phyloP scores from a whole-genome alignment of 805 yeast species.

The Isabelozyma pseudorhagii region DNA sequence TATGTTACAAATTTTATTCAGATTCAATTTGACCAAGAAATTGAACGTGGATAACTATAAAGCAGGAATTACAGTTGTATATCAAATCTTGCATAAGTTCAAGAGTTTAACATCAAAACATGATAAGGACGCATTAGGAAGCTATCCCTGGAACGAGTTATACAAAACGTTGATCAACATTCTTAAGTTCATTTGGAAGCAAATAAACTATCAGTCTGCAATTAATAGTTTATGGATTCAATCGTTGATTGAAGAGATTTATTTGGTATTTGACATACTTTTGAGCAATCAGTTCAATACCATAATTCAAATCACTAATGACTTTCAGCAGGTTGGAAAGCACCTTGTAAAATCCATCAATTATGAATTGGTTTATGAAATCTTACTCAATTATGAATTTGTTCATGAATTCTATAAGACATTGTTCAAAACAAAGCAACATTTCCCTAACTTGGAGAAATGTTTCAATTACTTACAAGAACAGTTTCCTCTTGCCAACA shows the following conservation, averaged over 20 bases:
- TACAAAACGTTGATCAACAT: slow-evolving; percentile 25
- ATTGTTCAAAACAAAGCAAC: slow-evolving; percentile 4
- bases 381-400: slow-evolving; percentile 22
- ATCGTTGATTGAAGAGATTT: slow-evolving; percentile 22
- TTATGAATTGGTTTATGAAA: slow-evolving; percentile 27
- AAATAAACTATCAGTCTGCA: slow-evolving; percentile 5
- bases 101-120: slow-evolving; percentile 5
- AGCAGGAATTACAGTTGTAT: slow-evolving; percentile 22
- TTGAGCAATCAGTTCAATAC: slow-evolving; percentile 15
- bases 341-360: slow-evolving; percentile 21
- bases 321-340: slow-evolving; percentile 10
- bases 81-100: slow-evolving; percentile 18
- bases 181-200: slow-evolving; percentile 25
- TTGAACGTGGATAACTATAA: slow-evolving; percentile 29
- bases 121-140: slow-evolving; percentile 8
- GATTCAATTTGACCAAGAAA: slow-evolving; percentile 38
- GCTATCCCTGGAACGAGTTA: slow-evolving; percentile 36
- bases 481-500: slow-evolving; percentile 11
- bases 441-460: slow-evolving; percentile 9
- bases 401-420: slow-evolving; percentile 13
- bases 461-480: slow-evolving; percentile 15
- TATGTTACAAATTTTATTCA: slow-evolving; percentile 21
- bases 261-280: slow-evolving; percentile 15
- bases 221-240: slow-evolving; percentile 6
- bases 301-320: slow-evolving; percentile 11